Conservation (phyloP, 2,329 filamentous ascomycete genomes). For the Botryosphaeria dothidea region DNA sequence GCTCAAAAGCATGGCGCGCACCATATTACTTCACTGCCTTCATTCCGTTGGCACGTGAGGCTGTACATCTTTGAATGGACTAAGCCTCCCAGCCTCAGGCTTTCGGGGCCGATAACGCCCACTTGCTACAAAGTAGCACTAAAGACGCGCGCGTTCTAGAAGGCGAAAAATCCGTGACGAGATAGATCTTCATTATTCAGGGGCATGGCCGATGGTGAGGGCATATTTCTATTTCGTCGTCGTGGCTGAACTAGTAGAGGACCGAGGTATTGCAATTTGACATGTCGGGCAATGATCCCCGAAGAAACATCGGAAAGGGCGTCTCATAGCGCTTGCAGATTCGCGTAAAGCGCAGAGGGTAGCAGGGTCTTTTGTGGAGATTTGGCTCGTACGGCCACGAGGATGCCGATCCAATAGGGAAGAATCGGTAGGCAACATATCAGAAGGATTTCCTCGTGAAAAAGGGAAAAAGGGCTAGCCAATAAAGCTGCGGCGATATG, state of each 20-base stretch:
- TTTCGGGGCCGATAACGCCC: background rate
- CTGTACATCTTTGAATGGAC: background rate
- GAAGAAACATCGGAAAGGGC: background rate
- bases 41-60: background rate
- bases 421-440: background rate
- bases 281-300: conserved; percentile 14
- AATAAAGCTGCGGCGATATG: background rate
- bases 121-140: background rate
- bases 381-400: background rate
- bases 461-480: background rate
- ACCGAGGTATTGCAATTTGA: conserved; percentile 15
- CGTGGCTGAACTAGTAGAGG: conserved; percentile 13
- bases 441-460: background rate
- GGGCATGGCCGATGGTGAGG: background rate
- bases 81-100: too few species aligned
- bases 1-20: background rate
- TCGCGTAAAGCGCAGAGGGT: background rate
- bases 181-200: background rate
- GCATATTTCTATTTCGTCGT: background rate
- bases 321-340: background rate
- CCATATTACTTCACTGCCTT: background rate
- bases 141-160: background rate
- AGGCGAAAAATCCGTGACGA: background rate
- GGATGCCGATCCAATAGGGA: background rate
- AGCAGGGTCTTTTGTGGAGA: background rate